Conservation (phyloP, 108 stramenopile genomes). For the Schizochytrium sp. region DNA sequence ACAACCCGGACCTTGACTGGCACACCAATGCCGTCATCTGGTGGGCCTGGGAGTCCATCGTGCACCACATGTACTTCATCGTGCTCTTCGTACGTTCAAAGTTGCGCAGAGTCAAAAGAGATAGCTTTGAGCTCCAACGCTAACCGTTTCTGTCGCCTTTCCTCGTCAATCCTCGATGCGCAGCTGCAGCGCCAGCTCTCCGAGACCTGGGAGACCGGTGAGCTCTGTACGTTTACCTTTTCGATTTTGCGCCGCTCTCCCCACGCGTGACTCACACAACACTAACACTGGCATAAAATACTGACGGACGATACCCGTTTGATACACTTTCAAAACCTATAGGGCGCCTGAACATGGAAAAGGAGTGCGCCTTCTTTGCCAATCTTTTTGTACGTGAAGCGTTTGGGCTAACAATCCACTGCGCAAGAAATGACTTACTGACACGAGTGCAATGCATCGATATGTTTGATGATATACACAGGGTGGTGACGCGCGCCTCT, state of each 20-base stretch:
- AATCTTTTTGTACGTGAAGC: background rate
- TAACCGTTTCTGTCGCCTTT: background rate
- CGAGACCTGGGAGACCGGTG: constrained; percentile 2
- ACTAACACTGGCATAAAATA: no score
- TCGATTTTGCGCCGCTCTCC: background rate
- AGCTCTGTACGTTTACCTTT: background rate
- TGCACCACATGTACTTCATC: constrained; percentile 15
- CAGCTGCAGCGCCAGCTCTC: constrained; percentile 1
- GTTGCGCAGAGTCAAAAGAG: no score
- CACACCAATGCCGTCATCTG: background rate
- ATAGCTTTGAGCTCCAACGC: background rate
- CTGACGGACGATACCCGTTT: no score
- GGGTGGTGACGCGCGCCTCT: background rate
- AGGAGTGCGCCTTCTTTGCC: constrained; percentile 12
- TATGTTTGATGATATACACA: background rate
- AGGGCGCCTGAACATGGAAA: constrained; percentile 12
- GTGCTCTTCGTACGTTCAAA: background rate
- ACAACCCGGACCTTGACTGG: constrained; percentile 9
- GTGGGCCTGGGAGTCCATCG: background rate
- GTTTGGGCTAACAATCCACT: no score
- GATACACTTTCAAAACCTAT: background rate
- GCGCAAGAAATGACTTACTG: no score
- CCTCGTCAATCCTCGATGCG: background rate
- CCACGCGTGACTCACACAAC: background rate
- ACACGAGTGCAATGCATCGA: background rate